Percentiles rank a stretch among this genome's conserved stretches.
phyloP scores from a whole-genome alignment of 768 basidiomycete species.

The Pulveroboletus sp. region DNA sequence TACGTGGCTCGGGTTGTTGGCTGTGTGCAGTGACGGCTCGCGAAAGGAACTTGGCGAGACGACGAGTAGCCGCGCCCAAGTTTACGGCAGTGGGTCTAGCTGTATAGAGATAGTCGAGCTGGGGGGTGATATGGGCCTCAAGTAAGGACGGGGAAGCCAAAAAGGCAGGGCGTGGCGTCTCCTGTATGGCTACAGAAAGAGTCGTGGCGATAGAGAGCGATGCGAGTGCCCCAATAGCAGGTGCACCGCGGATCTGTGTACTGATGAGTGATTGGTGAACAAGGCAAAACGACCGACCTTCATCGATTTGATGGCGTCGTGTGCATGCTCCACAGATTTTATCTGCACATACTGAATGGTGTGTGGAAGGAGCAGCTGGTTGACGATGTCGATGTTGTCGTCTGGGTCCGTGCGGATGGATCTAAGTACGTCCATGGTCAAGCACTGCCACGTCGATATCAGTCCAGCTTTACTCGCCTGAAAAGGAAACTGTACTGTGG shows the following conservation, averaged over 20 bases:
- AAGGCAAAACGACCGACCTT: constrained; percentile 51
- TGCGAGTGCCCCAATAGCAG: constrained; percentile 92
- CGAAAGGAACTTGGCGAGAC: constrained; percentile 54
- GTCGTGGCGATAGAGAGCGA: constrained; percentile 72
- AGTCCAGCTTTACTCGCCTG: constrained; percentile 3
- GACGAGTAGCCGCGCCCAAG: constrained; percentile 79
- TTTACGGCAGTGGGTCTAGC: constrained; percentile 98
- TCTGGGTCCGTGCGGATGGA: constrained; percentile 43
- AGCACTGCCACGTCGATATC: constrained; percentile 8
- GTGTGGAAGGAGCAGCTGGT: constrained; percentile 86
- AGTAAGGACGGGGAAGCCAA: constrained; percentile 53
- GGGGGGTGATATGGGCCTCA: constrained; percentile 49
- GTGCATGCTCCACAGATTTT: constrained; percentile 75
- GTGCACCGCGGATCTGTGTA: constrained; percentile 82
- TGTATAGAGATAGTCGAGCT: constrained; percentile 72
- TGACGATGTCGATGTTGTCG: constrained; percentile 76
- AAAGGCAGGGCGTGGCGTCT: constrained; percentile 49
- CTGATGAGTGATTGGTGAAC: neutral
- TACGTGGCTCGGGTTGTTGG: constrained; percentile 14
- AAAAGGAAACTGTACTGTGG: constrained; percentile 15
- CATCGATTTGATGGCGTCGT: constrained; percentile 95
- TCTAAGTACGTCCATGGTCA: constrained; percentile 24
- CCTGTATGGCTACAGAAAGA: constrained; percentile 51
- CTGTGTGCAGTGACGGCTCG: constrained; percentile 12
- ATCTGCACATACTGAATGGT: constrained; percentile 65